Evolutionary conservation across 805 yeast species (phyloP).

Genomic region (Saturnispora sanitii): DNA sequence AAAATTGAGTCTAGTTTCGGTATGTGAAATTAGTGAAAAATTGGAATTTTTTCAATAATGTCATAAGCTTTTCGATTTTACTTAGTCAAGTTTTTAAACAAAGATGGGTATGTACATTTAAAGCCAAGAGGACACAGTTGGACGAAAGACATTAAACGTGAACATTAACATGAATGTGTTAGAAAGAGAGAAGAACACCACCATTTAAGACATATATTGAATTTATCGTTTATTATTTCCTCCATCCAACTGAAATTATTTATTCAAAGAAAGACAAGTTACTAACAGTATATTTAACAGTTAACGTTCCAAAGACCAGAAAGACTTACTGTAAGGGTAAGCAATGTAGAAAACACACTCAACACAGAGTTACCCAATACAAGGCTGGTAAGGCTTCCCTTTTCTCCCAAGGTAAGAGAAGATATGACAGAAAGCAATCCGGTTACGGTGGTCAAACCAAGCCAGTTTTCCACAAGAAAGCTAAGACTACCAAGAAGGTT

Average conservation of each 20-base stretch:
- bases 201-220: too few relatives aligned
- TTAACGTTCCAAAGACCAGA: conserved; percentile 99
- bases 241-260: too few relatives aligned
- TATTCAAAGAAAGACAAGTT: background rate
- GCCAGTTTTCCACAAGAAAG: conserved; percentile 99
- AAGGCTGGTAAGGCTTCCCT: conserved; percentile 99
- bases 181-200: background rate
- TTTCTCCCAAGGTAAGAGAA: conserved; percentile 99
- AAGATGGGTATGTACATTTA: conserved; percentile 6
- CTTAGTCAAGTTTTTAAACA: conserved; percentile 1
- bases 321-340: conserved; percentile 99
- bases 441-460: conserved; percentile 99
- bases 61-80: background rate
- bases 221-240: too few relatives aligned
- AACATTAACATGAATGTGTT: background rate
- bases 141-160: background rate
- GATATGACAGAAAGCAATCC: conserved; percentile 99
- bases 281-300: conserved; percentile 35
- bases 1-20: background rate
- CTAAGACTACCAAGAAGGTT: conserved; percentile 99
- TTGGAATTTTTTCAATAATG: background rate
- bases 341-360: conserved; percentile 98
- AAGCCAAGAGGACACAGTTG: background rate
- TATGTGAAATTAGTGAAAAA: background rate
- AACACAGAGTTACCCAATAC: conserved; percentile 99